phyloP scores from a whole-genome alignment of 2,329 filamentous ascomycete genomes.

The Kalmusia sp. region DNA sequence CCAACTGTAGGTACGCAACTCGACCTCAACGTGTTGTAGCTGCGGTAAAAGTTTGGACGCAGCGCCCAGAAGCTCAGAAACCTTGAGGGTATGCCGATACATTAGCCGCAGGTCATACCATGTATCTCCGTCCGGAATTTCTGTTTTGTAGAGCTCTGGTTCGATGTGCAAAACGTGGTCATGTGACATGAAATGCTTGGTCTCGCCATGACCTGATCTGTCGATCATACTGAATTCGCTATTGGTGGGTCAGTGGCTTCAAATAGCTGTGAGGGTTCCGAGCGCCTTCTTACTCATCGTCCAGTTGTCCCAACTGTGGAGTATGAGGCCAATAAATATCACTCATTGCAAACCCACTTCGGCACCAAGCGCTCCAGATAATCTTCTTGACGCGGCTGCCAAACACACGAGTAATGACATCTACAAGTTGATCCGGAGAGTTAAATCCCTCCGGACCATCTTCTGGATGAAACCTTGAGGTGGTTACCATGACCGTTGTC shows the following conservation, averaged over 20 bases:
- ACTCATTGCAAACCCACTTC: slow-evolving; percentile 7
- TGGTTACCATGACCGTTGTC: slow-evolving; percentile 14
- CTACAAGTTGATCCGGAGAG: slow-evolving; percentile 14
- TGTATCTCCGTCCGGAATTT: neutral
- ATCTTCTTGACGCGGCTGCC: slow-evolving; percentile 14
- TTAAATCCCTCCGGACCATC: slow-evolving; percentile 11
- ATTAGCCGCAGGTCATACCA: slow-evolving; percentile 7
- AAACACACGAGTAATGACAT: slow-evolving; percentile 16
- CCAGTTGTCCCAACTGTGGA: slow-evolving; percentile 4
- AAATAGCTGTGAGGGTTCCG: slow-evolving; percentile 1
- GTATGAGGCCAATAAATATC: slow-evolving; percentile 14
- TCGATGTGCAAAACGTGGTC: neutral
- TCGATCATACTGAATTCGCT: slow-evolving; percentile 1
- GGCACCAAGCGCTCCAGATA: slow-evolving; percentile 12
- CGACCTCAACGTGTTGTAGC: too few species aligned
- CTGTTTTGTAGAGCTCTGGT: slow-evolving; percentile 2
- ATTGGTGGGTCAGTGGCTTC: neutral
- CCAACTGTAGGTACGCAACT: too few species aligned
- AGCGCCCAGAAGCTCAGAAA: slow-evolving; percentile 2
- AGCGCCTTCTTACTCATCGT: slow-evolving; percentile 4
- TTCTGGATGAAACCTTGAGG: neutral
- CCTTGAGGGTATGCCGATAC: slow-evolving; percentile 1
- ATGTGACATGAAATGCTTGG: neutral
- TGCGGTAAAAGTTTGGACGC: neutral
- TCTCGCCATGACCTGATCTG: neutral